Evolutionary conservation across 345 rosid genomes (phyloP).

Genomic region (Lepidium africanum): DNA sequence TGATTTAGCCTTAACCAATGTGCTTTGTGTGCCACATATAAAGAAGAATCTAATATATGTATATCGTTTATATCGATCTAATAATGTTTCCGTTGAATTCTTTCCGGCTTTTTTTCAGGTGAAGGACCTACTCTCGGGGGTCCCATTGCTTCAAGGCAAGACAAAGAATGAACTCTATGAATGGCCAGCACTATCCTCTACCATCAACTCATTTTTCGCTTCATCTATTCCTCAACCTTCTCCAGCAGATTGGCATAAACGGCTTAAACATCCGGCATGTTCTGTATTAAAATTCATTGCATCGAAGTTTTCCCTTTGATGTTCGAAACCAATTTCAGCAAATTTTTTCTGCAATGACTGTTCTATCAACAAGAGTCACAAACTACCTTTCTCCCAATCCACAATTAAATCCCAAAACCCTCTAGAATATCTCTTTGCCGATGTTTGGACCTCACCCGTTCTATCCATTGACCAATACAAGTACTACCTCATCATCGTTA

Average conservation of each 20-base stretch:
- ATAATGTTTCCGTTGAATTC: not conserved
- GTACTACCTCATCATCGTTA: too few species aligned
- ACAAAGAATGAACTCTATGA: not conserved
- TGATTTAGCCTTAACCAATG: too few species aligned
- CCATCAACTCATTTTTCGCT: not conserved
- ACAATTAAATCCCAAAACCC: not conserved
- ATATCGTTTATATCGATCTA: too few species aligned
- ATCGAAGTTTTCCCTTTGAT: too few species aligned
- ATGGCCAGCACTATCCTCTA: not conserved
- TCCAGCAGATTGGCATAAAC: not conserved
- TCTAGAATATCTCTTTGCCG: too few species aligned
- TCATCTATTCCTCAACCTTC: too few species aligned
- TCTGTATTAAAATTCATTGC: not conserved
- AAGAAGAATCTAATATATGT: too few species aligned
- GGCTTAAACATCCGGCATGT: not conserved
- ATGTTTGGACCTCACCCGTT: too few species aligned
- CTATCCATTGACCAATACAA: too few species aligned
- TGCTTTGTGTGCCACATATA: too few species aligned
- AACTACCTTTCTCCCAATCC: not conserved
- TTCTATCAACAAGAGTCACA: not conserved
- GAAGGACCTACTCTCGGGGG: not conserved
- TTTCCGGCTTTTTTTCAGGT: not conserved
- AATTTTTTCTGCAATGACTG: not conserved
- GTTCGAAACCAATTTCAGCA: too few species aligned
- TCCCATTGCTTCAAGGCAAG: not conserved